phyloP scores from a whole-genome alignment of 2,329 filamentous ascomycete genomes.

The Microdochium nivale region DNA sequence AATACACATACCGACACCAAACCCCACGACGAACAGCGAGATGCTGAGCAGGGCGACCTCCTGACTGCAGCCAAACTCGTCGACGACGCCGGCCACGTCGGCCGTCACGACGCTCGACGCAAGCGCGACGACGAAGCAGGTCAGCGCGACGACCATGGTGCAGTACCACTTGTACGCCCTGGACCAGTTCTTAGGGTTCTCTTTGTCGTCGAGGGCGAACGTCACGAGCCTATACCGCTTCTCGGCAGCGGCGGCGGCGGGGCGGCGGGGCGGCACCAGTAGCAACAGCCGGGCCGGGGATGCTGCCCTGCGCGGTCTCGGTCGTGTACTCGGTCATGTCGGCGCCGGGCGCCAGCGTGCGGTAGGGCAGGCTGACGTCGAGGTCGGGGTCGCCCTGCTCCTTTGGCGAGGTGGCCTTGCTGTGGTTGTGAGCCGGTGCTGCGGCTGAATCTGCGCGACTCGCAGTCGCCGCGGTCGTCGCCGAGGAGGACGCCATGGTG shows the following conservation, averaged over 20 bases:
- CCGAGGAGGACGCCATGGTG: not conserved
- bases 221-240: conserved; percentile 49
- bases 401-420: not conserved
- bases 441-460: not conserved
- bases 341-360: conserved; percentile 50
- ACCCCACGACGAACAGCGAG: conserved; percentile 72
- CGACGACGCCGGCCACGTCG: conserved; percentile 55
- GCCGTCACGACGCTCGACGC: conserved; percentile 70
- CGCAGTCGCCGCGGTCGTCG: too few relatives aligned
- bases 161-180: conserved; percentile 73
- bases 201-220: conserved; percentile 62
- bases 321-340: conserved; percentile 60
- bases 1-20: conserved; percentile 64
- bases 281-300: conserved; percentile 34
- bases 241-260: not conserved
- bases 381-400: conserved; percentile 25
- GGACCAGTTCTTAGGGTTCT: conserved; percentile 81
- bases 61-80: conserved; percentile 58
- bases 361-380: conserved; percentile 54
- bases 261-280: conserved; percentile 11
- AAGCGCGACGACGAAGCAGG: conserved; percentile 68
- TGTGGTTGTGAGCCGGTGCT: not conserved
- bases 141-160: conserved; percentile 75
- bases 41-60: conserved; percentile 68
- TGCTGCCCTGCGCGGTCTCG: conserved; percentile 54